Percentiles rank a stretch among this genome's conserved stretches.
phyloP scores from a whole-genome alignment of 495 filamentous ascomycete genomes.

The Penicillium bialowiezense region DNA sequence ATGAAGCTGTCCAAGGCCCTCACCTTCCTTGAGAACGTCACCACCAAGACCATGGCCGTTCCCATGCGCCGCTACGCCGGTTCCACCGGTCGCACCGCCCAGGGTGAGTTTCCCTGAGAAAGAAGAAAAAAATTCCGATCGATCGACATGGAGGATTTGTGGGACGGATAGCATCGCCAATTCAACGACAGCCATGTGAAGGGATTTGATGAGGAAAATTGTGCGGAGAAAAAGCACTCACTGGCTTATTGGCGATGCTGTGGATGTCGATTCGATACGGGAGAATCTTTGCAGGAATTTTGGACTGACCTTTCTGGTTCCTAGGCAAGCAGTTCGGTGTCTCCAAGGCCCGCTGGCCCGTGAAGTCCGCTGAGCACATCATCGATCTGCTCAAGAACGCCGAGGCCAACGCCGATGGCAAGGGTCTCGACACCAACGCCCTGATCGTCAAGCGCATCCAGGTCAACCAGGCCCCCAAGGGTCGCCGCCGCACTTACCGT shows the following conservation, averaged over 20 bases:
- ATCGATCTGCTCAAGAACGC: conserved; percentile 97
- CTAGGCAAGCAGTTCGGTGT: conserved; percentile 98
- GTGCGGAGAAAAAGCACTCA: neutral
- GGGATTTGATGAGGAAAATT: neutral
- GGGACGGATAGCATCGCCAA: neutral
- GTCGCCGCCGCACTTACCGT: conserved; percentile 96
- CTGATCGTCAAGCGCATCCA: conserved; percentile 99
- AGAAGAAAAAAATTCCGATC: conserved; percentile 10
- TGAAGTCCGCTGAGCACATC: conserved; percentile 97
- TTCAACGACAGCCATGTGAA: conserved; percentile 6
- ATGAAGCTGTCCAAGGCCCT: conserved; percentile 96
- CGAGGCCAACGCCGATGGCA: conserved; percentile 97
- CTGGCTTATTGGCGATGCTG: conserved; percentile 20
- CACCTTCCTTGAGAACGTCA: conserved; percentile 94
- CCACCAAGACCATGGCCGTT: conserved; percentile 90
- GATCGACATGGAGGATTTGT: neutral
- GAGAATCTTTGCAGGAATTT: conserved; percentile 8
- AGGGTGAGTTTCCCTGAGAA: conserved; percentile 70
- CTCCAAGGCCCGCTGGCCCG: conserved; percentile 94
- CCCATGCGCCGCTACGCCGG: conserved; percentile 96
- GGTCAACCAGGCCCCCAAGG: conserved; percentile 99
- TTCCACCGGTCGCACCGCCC: conserved; percentile 86
- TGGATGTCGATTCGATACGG: conserved; percentile 12
- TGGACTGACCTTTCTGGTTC: conserved; percentile 24
- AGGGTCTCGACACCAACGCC: conserved; percentile 96